Base-by-base conservation (phyloP, 2,329 filamentous ascomycete genomes). In the Gnomoniopsis smithogilvyi region DNA sequence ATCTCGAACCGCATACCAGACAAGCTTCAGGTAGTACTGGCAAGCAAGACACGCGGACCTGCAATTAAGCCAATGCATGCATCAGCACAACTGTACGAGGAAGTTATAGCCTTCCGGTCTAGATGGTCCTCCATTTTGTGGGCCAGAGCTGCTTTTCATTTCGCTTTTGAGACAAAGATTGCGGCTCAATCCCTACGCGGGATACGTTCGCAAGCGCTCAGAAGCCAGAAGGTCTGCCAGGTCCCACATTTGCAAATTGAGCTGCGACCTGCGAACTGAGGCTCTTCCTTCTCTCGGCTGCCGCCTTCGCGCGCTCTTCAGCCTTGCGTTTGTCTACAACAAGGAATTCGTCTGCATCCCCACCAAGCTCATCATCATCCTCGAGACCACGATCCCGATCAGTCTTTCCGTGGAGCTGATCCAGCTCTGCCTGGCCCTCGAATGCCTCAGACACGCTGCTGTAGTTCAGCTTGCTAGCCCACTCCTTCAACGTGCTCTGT, bases 381-480 rank as follows among this genome's bases (percentile, higher is more conserved):
- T 11, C 43, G 3, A 15, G 21, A 19, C 22, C n/a, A 17, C 17
- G 11, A 34, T 47, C 12, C 1, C 24, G 26, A 3, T 30, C 17
- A 11, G 15, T 24, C 6, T 22, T 21, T 12, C 17, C 3, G 6
- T 26, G n/a, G 21, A 17, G 36, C 11, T 36, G 50, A 6, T 60
- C 34, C 12, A 62, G 22, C 17, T 60, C 57, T 30, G 41, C 38
- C 22, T 49, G 34, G 41, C 57, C 57, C 30, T 54, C 57, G n/a
- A 62, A 62, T 1, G 54, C 60, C 24, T 62, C 60, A 3, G 57
- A 48, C 6, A 62, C 60, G 7, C 53, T 62, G 45, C 15, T 48
- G 22, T 36, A 56, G 21, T 47, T 47, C 8, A 14, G 43, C 7
- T 22, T 30, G 17, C 24, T 54, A 36, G 60, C 60, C 53, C 45